Conservation (phyloP, 1,284 basidiomycete species). For the Trametes sp. region DNA sequence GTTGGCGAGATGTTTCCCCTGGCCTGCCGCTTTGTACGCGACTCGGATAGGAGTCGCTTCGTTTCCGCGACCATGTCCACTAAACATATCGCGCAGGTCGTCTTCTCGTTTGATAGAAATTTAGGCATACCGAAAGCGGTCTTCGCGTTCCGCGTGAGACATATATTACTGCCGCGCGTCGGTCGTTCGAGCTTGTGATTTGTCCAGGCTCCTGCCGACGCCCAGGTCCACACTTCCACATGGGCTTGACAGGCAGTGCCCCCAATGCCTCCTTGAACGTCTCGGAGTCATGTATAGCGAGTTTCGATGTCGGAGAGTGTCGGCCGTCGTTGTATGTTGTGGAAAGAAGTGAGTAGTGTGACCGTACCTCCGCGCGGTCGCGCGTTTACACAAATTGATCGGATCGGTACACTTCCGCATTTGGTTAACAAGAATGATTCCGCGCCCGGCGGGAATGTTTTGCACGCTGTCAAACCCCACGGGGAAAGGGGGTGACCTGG, state of each 20-base stretch:
- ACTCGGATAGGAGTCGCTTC: conserved; percentile 6
- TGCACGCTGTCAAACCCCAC: conserved; percentile 20
- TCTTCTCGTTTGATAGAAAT: conserved; percentile 13
- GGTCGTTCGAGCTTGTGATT: conserved; percentile 14
- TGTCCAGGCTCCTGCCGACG: not conserved
- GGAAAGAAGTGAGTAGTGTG: not conserved
- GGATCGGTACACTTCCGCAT: conserved; percentile 16
- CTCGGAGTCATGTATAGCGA: not conserved
- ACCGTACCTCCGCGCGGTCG: conserved; percentile 7
- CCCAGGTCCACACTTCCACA: not conserved
- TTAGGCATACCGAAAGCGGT: conserved; percentile 12
- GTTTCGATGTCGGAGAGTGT: conserved; percentile 1
- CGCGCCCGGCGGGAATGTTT: conserved; percentile 13
- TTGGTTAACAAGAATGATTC: conserved; percentile 23
- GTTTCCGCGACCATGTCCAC: conserved; percentile 2
- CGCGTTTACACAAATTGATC: conserved; percentile 9
- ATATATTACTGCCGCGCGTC: not conserved
- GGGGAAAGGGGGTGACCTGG: conserved; percentile 9
- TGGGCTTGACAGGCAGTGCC: not conserved
- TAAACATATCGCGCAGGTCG: not conserved
- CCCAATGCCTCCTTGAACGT: not conserved
- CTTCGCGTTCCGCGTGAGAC: conserved; percentile 2
- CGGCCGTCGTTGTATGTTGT: not conserved
- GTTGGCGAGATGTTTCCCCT: conserved; percentile 5
- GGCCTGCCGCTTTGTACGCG: conserved; percentile 2